Evolutionary conservation across 257 asterid species (phyloP), one percentile per base, ranked within the genome.

Genomic region (Paulownia fortunei): DNA sequence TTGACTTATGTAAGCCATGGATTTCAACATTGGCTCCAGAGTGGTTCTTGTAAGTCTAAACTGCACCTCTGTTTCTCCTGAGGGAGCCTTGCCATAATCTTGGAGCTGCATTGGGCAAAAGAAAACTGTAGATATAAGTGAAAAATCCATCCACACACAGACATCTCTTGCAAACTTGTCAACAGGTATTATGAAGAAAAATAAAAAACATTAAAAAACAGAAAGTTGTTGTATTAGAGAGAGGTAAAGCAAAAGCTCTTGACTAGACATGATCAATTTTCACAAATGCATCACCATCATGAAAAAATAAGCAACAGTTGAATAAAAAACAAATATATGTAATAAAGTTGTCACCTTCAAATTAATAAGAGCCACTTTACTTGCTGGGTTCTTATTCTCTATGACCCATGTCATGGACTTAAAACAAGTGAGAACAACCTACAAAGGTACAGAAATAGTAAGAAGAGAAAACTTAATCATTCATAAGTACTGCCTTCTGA

Each of bases 21-120:
- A 92, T 84, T 84, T 92, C 84, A 92, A 76, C 97, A 92, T 90
- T 69, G 97, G 92, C 87, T 90, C 94, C 77, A 92, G 85, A 9
- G 94, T 89, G 81, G 80, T 82, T 84, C 88, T 87, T 77, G 93
- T 90, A 79, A 92, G 92, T 75, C 93, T 86, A 87, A 90, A 89
- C 70, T 92, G 94, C 82, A 90, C 94, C 75, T 87, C 92, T 47
- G 89, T 80, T 86, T 90, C 97, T 77, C 92, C 92, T 61, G 89
- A 81, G 62, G 89, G 88, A 74, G 82, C 83, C 86, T 87, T 92
- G 58, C 90, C 84, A 85, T 89, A 89, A 79, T 92, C 96, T 81
- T 90, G 94, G 80, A 92, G 91, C 97, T 89, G 92, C 86, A 85
- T 86, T 79, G 80, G 84, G 76, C 84, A 82, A 79, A 84, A 46